phyloP scores from a whole-genome alignment of 1,139 yeast genomes.

The Zygosaccharomyces pseudobailii region DNA sequence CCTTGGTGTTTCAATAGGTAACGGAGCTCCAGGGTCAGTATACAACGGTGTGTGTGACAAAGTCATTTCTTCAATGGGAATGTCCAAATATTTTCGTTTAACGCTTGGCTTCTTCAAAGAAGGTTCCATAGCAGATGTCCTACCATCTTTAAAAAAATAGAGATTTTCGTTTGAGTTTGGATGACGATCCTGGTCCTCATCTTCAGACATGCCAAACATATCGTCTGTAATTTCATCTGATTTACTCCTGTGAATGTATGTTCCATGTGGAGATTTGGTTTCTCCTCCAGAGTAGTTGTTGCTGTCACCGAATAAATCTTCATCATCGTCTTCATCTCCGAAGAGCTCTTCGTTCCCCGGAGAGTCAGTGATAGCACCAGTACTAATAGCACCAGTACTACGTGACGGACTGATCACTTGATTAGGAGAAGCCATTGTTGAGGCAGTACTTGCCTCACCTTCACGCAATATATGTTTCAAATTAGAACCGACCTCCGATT shows the following conservation, averaged over 20 bases:
- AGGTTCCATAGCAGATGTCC: background rate
- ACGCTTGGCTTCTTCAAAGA: conserved; percentile 6
- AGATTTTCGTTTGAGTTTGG: conserved; percentile 7
- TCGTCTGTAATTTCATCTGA: conserved; percentile 33
- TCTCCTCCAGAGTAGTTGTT: conserved; percentile 22
- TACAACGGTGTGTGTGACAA: conserved; percentile 49
- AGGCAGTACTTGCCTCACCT: background rate
- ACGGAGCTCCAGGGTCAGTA: conserved; percentile 78
- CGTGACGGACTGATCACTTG: background rate
- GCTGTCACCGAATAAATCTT: conserved; percentile 34
- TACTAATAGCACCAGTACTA: no score
- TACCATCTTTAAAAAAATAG: conserved; percentile 7
- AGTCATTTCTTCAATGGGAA: conserved; percentile 57
- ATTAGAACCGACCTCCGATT: conserved; percentile 9
- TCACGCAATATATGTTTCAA: conserved; percentile 5
- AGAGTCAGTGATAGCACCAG: conserved; percentile 18
- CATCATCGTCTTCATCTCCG: conserved; percentile 26
- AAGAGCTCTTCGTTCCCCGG: conserved; percentile 22
- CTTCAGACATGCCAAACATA: conserved; percentile 34
- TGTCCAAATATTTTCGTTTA: conserved; percentile 41
- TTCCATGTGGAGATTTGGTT: conserved; percentile 6
- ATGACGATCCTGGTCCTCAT: conserved; percentile 23
- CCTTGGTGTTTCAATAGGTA: conserved; percentile 61
- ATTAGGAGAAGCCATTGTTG: conserved; percentile 1
- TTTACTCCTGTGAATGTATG: conserved; percentile 8